Percentiles rank a stretch among this genome's conserved stretches.
These are phyloP conservation scores for Solanum appendiculatum DNA, from an alignment of 257 asterid species.

Conservation along the genomic window DNA sequence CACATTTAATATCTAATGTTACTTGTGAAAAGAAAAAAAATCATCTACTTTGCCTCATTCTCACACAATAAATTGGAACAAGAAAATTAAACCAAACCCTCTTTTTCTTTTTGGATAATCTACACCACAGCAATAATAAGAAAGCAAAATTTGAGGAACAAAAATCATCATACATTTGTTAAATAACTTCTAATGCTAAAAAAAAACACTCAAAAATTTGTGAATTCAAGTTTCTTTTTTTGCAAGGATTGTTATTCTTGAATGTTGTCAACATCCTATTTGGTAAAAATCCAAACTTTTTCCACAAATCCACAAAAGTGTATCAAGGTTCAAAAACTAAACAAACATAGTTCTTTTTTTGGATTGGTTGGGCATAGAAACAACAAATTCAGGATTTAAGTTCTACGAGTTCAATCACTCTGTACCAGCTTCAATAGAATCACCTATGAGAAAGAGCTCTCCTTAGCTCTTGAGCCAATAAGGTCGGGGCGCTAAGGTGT, in stretches of 20 bases:
- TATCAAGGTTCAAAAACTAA: not conserved
- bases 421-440: not conserved
- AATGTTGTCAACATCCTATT: not conserved
- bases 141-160: not conserved
- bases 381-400: not conserved
- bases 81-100: not conserved
- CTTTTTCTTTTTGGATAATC: not conserved
- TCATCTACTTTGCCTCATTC: not conserved
- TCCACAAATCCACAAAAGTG: not conserved
- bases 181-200: not conserved
- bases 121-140: not conserved
- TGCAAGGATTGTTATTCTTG: not conserved
- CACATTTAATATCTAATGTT: not conserved
- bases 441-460: conserved; percentile 38
- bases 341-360: not conserved
- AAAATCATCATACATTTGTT: not conserved
- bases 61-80: not conserved
- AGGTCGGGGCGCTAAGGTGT: conserved; percentile 81
- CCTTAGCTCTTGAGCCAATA: conserved; percentile 69
- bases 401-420: not conserved
- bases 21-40: not conserved
- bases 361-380: not conserved
- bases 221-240: not conserved
- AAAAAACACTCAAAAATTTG: not conserved
- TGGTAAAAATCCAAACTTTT: not conserved